Percentiles rank a stretch among this genome's conserved stretches.
phyloP scores from a whole-genome alignment of 495 filamentous ascomycete genomes.

The Jackrogersella multiformis region DNA sequence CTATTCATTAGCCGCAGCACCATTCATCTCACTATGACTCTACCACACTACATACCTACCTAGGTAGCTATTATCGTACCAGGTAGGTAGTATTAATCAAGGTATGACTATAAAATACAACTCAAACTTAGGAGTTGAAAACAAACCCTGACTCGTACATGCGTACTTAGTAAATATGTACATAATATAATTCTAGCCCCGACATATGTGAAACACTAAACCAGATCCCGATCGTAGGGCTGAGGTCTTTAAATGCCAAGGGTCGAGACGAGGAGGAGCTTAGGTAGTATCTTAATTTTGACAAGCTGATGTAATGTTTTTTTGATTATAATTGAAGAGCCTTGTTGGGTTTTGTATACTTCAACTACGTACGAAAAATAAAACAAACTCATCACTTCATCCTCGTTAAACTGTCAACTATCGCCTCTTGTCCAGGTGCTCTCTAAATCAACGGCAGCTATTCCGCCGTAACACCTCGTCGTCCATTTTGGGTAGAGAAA shows the following conservation, averaged over 20 bases:
- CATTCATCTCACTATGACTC: too few relatives aligned
- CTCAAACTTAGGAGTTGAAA: too few relatives aligned
- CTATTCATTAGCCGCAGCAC: conserved; percentile 7
- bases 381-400: conserved; percentile 24
- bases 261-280: background rate
- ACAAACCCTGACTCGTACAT: too few relatives aligned
- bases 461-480: conserved; percentile 4
- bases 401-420: conserved; percentile 2
- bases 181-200: background rate
- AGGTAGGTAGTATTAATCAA: too few relatives aligned
- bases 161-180: too few relatives aligned
- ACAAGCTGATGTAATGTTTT: background rate
- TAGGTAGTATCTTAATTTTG: background rate
- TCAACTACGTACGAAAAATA: conserved; percentile 28
- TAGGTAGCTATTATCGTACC: too few relatives aligned
- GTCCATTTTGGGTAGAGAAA: conserved; percentile 2
- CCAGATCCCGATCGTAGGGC: conserved; percentile 36
- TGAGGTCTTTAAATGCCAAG: conserved; percentile 29
- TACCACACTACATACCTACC: too few relatives aligned
- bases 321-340: background rate
- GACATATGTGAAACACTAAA: conserved; percentile 14
- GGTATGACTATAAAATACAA: too few relatives aligned
- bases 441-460: conserved; percentile 25
- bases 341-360: conserved; percentile 13
- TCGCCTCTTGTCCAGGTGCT: conserved; percentile 21